A percentile compares a stretch with the other conserved stretches of the same genome.
Conservation (phyloP, 1,284 basidiomycete species). For the Naganishia liquefaciens region DNA sequence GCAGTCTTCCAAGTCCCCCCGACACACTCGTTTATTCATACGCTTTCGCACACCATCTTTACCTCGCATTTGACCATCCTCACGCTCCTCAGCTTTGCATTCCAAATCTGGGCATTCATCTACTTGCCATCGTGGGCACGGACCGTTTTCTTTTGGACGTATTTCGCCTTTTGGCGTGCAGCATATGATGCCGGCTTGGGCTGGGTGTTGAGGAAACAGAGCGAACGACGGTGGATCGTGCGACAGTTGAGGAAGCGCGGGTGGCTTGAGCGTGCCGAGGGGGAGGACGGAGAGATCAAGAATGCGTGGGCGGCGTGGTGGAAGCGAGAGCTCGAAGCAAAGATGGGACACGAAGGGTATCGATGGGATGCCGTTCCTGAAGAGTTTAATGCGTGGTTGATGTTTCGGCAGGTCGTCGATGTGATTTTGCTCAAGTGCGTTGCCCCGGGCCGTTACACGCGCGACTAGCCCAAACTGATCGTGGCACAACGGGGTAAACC, state of each 20-base stretch:
- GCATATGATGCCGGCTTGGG: slow-evolving; percentile 93
- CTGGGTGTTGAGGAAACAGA: slow-evolving; percentile 90
- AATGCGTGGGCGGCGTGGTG: slow-evolving; percentile 81
- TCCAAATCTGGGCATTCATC: slow-evolving; percentile 78
- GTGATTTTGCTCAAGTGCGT: slow-evolving; percentile 90
- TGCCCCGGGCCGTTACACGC: not conserved
- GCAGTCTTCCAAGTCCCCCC: slow-evolving; percentile 90
- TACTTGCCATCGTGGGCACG: slow-evolving; percentile 58
- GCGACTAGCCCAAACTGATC: not conserved
- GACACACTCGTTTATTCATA: slow-evolving; percentile 91
- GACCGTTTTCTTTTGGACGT: slow-evolving; percentile 51
- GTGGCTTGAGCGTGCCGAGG: slow-evolving; percentile 70
- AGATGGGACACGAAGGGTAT: slow-evolving; percentile 88
- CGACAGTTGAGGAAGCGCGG: slow-evolving; percentile 73
- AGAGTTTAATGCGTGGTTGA: slow-evolving; percentile 56
- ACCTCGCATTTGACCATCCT: slow-evolving; percentile 90
- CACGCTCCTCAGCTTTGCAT: slow-evolving; percentile 73
- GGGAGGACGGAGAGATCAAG: slow-evolving; percentile 43
- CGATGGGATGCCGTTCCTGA: slow-evolving; percentile 72
- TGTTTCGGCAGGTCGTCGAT: slow-evolving; percentile 71
- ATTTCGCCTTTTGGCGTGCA: slow-evolving; percentile 87
- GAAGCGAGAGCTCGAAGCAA: slow-evolving; percentile 77
- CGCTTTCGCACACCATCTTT: slow-evolving; percentile 81
- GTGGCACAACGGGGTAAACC: too few species aligned
- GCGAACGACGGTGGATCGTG: slow-evolving; percentile 91